A percentile compares a stretch with the other conserved stretches of the same genome.
phyloP scores from a whole-genome alignment of 78 protist genomes.

The Chrysochromulina tobinii region DNA sequence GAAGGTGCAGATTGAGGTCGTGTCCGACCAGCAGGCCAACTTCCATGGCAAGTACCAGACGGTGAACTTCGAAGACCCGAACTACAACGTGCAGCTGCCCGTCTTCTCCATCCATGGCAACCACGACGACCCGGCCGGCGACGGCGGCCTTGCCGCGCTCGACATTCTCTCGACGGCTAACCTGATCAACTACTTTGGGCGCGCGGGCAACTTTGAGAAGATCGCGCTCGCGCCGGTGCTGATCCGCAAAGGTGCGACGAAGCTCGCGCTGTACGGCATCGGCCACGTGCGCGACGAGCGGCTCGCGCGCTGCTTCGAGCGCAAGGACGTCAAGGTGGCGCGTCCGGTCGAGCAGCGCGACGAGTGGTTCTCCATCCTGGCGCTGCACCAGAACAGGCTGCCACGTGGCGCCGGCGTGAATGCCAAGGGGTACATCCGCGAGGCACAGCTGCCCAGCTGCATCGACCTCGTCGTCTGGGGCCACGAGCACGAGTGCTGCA shows the following conservation, averaged over 20 bases:
- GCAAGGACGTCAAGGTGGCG: constrained; percentile 56
- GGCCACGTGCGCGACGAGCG: constrained; percentile 96
- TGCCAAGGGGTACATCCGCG: constrained; percentile 75
- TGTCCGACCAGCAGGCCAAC: constrained; percentile 12
- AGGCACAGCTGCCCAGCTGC: constrained; percentile 72
- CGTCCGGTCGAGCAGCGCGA: constrained; percentile 75
- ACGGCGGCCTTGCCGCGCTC: constrained; percentile 78
- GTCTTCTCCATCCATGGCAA: constrained; percentile 96
- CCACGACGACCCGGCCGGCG: constrained; percentile 99
- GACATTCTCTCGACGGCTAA: constrained; percentile 80
- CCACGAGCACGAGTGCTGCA: constrained; percentile 90
- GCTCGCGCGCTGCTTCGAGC: constrained; percentile 76
- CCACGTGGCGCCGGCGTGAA: not conserved
- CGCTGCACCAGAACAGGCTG: constrained; percentile 84
- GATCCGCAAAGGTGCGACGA: constrained; percentile 37
- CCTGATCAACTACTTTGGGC: constrained; percentile 94
- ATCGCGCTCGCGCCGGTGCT: constrained; percentile 77
- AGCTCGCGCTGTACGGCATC: constrained; percentile 94
- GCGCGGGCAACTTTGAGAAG: constrained; percentile 65
- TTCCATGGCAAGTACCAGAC: constrained; percentile 37
- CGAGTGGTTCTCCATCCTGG: constrained; percentile 90
- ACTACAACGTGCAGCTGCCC: constrained; percentile 93
- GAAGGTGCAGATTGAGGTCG: constrained; percentile 51
- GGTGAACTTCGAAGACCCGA: constrained; percentile 92
- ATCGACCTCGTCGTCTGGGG: constrained; percentile 97